phyloP scores from a whole-genome alignment of 257 asterid genomes.

The Scutellaria minor region DNA sequence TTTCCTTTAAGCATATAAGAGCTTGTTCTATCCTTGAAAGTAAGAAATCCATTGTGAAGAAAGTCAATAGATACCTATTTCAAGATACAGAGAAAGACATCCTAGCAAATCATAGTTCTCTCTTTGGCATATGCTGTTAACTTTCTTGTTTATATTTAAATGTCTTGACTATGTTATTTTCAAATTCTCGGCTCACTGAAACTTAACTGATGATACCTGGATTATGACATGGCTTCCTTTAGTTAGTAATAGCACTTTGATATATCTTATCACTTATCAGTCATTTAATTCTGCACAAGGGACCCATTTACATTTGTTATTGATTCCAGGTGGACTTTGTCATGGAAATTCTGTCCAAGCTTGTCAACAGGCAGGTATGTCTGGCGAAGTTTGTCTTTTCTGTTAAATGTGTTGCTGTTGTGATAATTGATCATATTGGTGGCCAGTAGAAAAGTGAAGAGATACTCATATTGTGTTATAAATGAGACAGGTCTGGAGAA shows the following conservation, averaged over 20 bases:
- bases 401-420: conserved; percentile 1
- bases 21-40: neutral
- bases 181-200: neutral
- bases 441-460: neutral
- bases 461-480: conserved; percentile 28
- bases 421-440: conserved; percentile 16
- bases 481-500: conserved; percentile 83
- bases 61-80: neutral
- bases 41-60: neutral
- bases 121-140: conserved; percentile 3
- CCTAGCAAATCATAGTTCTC: neutral
- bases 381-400: conserved; percentile 23
- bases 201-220: conserved; percentile 10
- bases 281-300: neutral
- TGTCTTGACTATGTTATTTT: neutral
- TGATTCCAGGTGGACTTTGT: conserved; percentile 79
- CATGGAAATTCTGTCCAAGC: conserved; percentile 91
- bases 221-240: neutral
- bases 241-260: neutral
- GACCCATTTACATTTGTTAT: conserved; percentile 34
- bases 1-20: neutral
- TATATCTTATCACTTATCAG: neutral
- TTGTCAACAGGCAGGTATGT: conserved; percentile 78
- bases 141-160: neutral
- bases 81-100: neutral